Evolutionary conservation across 176 grass and related monocot genomes (phyloP), one percentile per base, ranked within the genome.

Genomic region (Bonia amplexicaulis): DNA sequence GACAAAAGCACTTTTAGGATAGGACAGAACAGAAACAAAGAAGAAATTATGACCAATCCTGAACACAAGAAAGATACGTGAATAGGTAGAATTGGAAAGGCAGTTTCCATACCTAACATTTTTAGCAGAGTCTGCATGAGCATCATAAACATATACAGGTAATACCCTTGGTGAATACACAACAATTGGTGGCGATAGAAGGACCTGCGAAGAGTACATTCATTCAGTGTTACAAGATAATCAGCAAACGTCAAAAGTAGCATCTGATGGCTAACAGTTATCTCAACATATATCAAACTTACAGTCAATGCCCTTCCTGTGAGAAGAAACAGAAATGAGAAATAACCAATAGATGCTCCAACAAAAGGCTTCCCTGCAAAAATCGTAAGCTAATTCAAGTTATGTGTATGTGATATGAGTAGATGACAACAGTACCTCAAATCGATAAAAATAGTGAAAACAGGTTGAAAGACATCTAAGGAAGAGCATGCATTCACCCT

Each of bases 51-150:
- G 31, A 73, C 33, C 73, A 84, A 78, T 49, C 22, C 8, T 68
- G 55, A 47, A 83, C 51, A 82, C 39, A 60, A 79, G 52, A 89
- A 75, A 78, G 14, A 41, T 69, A 49, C 8, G 13, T 31, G 42
- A 46, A 71, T 59, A 82, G 57, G 20, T 60, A 79, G 10, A 77
- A 77, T 53, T 51, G 54, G 61, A 74, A 85, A 69, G 65, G 60
- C n/a, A 4, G 33, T 31, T 75, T 67, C 51, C 41, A 40, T 85
- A 98, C 96, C 96, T 99, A 87, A 99, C 96, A 87, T 99, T 99
- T 91, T 99, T 99, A 75, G 93, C 96, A 84, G 90, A 99, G 85
- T 99, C 96, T 87, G 96, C 96, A 96, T 99, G 96, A 87, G 96
- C 96, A 91, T 99, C 93, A 81, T 99, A 99, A 78, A 99, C 90